Evolutionary conservation across 352 stramenopile genomes (phyloP), one percentile per base, ranked within the genome.

Genomic region (Paralagenidium karlingii): DNA sequence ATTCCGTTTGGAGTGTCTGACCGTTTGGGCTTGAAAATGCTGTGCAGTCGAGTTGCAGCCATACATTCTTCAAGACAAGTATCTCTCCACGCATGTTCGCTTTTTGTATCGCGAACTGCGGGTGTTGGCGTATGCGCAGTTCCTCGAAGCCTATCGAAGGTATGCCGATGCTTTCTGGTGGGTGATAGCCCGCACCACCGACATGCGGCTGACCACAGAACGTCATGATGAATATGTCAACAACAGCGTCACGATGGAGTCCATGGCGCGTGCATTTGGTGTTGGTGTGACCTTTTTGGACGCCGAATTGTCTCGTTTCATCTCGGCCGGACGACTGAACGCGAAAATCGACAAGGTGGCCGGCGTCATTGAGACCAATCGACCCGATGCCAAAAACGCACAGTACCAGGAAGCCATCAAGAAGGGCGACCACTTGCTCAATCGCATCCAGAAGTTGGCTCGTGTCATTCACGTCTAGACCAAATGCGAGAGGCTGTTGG

Each of bases 321-420:
- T 99, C 55, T 92, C 94, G 2, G 87, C 93, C 1, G 87, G 92
- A 2, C 79, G 95, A 24, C 61, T 99, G 34, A 97, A 96, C 49
- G 96, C 95, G 37, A 99, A 99, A 68, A 99, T 99, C 63, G 95
- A 99, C 67, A 99, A 98, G 69, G 94, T 98, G 31, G 91, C 71
- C 15, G 94, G 92, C 25, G 91, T 99, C 21, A 96, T 99, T 45
- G 91, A 99, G 57, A 99, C 93, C n/a, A 98, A 97, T 58, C 81
- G 94, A 32, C 90, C 95, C 1, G 95, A 99, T 75, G 80, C 84
- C 47, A 99, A 98, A 69, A 99, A 98, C 70, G 88, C 91, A 13
- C 91, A 98, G 63, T 99, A 99, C 64, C 83, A 97, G 62, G 85
- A 95, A 39, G 94, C 96, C 42, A 98, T 99, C 63, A 97, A 98